Conservation (phyloP, 495 filamentous ascomycete species). For the Trichoderma asperelloides region DNA sequence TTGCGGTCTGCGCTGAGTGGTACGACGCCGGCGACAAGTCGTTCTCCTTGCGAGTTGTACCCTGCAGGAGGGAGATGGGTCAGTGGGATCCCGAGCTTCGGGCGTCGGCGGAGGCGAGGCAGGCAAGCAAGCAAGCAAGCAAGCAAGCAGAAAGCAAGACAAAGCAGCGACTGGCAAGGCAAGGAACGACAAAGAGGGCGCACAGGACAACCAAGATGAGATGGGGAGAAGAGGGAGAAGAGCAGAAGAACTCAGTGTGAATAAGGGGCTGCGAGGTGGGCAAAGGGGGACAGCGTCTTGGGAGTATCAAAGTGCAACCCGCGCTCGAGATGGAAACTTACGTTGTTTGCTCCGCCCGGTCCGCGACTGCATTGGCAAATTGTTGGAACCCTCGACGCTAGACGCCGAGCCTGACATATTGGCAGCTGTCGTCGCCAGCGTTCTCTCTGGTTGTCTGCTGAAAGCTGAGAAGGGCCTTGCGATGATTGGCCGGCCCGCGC, state of each 20-base stretch:
- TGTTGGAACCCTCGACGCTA: conserved; percentile 27
- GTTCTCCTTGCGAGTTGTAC: conserved; percentile 84
- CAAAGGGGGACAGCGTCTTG: background rate
- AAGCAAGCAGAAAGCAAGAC: background rate
- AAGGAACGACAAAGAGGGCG: background rate
- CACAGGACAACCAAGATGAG: background rate
- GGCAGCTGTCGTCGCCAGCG: background rate
- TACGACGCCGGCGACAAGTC: conserved; percentile 91
- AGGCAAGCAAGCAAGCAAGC: background rate
- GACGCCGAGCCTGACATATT: conserved; percentile 18
- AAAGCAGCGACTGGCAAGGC: background rate
- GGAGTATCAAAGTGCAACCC: conserved; percentile 15
- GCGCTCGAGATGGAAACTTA: conserved; percentile 43
- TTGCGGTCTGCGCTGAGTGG: conserved; percentile 55
- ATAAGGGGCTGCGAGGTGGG: background rate
- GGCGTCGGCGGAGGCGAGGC: conserved; percentile 6
- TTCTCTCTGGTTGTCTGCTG: background rate
- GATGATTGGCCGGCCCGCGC: conserved; percentile 8
- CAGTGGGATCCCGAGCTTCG: conserved; percentile 20
- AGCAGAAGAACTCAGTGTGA: background rate
- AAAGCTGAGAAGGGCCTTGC: background rate
- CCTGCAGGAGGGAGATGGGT: conserved; percentile 46
- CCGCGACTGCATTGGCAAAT: conserved; percentile 68
- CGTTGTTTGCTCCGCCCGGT: conserved; percentile 69
- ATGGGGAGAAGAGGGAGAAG: background rate